phyloP scores from a whole-genome alignment of 2,329 filamentous ascomycete species.

The Onygenales sp. region DNA sequence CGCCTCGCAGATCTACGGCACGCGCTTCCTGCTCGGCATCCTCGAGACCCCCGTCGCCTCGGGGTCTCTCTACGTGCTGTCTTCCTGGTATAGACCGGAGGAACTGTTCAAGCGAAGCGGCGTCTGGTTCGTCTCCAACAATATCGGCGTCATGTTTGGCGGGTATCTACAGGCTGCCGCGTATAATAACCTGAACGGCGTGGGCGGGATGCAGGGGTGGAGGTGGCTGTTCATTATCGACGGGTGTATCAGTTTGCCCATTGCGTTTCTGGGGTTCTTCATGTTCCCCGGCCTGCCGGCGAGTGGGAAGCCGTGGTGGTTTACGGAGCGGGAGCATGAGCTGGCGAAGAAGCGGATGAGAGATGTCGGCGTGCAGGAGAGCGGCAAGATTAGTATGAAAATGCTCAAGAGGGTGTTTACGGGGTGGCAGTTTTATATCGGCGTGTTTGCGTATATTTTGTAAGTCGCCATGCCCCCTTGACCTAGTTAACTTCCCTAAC shows the following conservation, averaged over 20 bases:
- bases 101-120: constrained; percentile 61
- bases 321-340: constrained; percentile 26
- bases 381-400: constrained; percentile 12
- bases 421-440: constrained; percentile 25
- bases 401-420: constrained; percentile 18
- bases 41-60: constrained; percentile 61
- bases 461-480: constrained; percentile 5
- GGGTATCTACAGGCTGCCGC: constrained; percentile 48
- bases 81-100: constrained; percentile 59
- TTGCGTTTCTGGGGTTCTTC: constrained; percentile 46
- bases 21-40: constrained; percentile 61
- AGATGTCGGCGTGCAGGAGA: constrained; percentile 6
- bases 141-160: constrained; percentile 48
- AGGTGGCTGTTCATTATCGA: constrained; percentile 52
- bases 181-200: constrained; percentile 43
- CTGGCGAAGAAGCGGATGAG: constrained; percentile 28
- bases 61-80: constrained; percentile 54
- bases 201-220: constrained; percentile 42
- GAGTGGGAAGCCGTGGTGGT: constrained; percentile 30
- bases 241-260: constrained; percentile 46
- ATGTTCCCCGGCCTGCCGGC: constrained; percentile 36
- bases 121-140: constrained; percentile 62
- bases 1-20: constrained; percentile 56
- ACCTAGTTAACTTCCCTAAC: neutral
- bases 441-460: constrained; percentile 17